phyloP scores from a whole-genome alignment of 1,284 basidiomycete genomes.

The Gymnopus androsaceus region DNA sequence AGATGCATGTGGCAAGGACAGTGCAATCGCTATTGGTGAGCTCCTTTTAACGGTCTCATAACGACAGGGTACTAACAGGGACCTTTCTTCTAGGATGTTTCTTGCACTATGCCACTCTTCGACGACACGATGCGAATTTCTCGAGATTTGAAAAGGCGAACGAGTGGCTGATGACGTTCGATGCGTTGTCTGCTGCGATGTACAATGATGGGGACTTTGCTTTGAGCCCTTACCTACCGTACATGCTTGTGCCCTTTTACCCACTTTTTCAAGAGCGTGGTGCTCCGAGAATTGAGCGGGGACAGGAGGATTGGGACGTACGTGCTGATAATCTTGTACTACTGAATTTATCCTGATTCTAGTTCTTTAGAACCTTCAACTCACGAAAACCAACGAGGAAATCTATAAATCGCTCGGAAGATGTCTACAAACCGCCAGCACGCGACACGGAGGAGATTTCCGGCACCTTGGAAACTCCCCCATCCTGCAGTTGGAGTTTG shows the following conservation, averaged over 20 bases:
- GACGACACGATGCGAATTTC: conserved; percentile 79
- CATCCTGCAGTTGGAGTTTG: conserved; percentile 81
- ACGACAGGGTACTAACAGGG: not conserved
- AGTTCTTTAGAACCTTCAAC: conserved; percentile 62
- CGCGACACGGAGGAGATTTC: conserved; percentile 54
- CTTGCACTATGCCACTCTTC: conserved; percentile 85
- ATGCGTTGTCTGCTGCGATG: conserved; percentile 71
- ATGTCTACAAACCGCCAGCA: conserved; percentile 55
- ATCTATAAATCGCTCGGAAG: conserved; percentile 75
- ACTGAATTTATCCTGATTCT: not conserved
- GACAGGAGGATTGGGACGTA: conserved; percentile 87
- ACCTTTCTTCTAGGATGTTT: conserved; percentile 70
- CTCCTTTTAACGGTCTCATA: conserved; percentile 1
- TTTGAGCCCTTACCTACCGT: conserved; percentile 80
- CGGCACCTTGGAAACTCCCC: conserved; percentile 65
- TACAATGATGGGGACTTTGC: conserved; percentile 81
- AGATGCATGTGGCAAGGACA: conserved; percentile 82
- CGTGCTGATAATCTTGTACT: too few relatives aligned
- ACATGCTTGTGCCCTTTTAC: conserved; percentile 85
- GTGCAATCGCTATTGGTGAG: conserved; percentile 80
- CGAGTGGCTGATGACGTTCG: conserved; percentile 86
- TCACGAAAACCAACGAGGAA: conserved; percentile 82
- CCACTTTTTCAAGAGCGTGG: conserved; percentile 84
- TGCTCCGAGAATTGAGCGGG: conserved; percentile 72
- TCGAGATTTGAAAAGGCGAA: conserved; percentile 73